Percentiles rank a stretch among this genome's conserved stretches.
phyloP scores from a whole-genome alignment of 129 eudicot genomes.

The Solidago caesia region DNA sequence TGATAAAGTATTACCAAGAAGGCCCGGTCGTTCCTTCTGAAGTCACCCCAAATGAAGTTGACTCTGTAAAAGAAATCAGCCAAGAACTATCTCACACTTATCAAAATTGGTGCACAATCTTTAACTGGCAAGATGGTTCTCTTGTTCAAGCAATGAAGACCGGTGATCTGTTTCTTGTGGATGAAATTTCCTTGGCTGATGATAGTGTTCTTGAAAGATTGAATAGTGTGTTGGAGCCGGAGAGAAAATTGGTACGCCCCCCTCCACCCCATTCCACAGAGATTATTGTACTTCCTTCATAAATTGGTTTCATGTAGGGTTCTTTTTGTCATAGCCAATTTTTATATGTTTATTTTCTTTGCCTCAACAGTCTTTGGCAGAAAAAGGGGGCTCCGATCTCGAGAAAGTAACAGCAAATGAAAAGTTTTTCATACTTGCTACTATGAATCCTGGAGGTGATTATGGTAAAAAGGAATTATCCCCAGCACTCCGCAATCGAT shows the following conservation, averaged over 20 bases:
- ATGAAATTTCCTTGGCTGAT: constrained; percentile 96
- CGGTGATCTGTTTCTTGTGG: constrained; percentile 89
- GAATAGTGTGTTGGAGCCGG: constrained; percentile 96
- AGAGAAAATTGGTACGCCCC: constrained; percentile 80
- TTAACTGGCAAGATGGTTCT: constrained; percentile 97
- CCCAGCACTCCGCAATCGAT: constrained; percentile 94
- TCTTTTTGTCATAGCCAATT: background rate
- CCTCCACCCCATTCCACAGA: background rate
- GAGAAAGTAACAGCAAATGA: constrained; percentile 82
- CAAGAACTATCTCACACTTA: constrained; percentile 42
- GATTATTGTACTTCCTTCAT: background rate
- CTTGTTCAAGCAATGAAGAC: constrained; percentile 92
- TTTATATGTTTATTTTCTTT: background rate
- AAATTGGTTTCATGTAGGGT: too few species aligned
- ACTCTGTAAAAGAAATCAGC: constrained; percentile 34
- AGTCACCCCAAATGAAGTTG: constrained; percentile 51
- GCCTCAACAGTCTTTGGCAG: constrained; percentile 81
- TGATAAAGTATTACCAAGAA: constrained; percentile 51
- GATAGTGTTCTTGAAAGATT: constrained; percentile 96
- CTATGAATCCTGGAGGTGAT: constrained; percentile 99
- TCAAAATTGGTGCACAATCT: constrained; percentile 79
- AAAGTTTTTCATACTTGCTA: constrained; percentile 86
- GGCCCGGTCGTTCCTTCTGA: constrained; percentile 43
- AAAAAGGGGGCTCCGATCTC: constrained; percentile 83
- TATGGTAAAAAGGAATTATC: constrained; percentile 95